Evolutionary conservation across 768 basidiomycete species (phyloP).

Genomic region (Suillus ampliporus): DNA sequence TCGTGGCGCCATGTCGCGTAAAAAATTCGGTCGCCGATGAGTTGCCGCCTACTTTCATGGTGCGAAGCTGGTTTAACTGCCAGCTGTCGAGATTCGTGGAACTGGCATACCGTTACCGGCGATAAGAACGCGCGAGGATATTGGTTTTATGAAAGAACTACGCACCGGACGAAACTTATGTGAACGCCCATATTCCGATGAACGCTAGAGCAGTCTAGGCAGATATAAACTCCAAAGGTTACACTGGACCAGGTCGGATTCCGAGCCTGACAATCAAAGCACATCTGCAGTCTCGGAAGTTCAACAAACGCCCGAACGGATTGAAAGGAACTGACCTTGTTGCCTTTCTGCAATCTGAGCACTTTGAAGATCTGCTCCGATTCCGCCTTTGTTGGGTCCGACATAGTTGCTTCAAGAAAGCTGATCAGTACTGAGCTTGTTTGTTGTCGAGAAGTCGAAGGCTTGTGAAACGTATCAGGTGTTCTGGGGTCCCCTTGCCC

Average conservation of each 20-base stretch:
- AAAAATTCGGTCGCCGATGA: slow-evolving; percentile 87
- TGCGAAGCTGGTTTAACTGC: slow-evolving; percentile 89
- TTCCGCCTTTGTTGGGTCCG: slow-evolving; percentile 84
- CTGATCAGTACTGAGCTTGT: slow-evolving; percentile 2
- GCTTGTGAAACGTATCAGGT: neutral
- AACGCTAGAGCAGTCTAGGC: slow-evolving; percentile 92
- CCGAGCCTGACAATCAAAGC: slow-evolving; percentile 94
- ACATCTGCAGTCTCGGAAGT: slow-evolving; percentile 53
- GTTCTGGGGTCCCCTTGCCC: slow-evolving; percentile 5
- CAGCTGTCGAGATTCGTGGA: slow-evolving; percentile 97
- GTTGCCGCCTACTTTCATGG: slow-evolving; percentile 97
- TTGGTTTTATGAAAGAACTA: slow-evolving; percentile 8
- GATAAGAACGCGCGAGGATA: slow-evolving; percentile 18
- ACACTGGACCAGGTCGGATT: slow-evolving; percentile 99
- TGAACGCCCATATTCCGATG: slow-evolving; percentile 99
- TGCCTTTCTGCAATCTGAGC: slow-evolving; percentile 83
- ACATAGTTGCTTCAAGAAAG: slow-evolving; percentile 47
- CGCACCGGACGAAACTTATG: slow-evolving; percentile 94
- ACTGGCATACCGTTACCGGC: slow-evolving; percentile 45
- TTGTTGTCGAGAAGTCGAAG: slow-evolving; percentile 10
- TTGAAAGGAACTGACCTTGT: slow-evolving; percentile 62
- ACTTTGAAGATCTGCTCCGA: slow-evolving; percentile 87
- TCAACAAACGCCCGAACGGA: neutral
- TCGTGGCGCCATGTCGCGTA: slow-evolving; percentile 80
- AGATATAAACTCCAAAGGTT: slow-evolving; percentile 96